Evolutionary conservation across 768 basidiomycete genomes (phyloP).

Genomic region (Hericium coralloides): DNA sequence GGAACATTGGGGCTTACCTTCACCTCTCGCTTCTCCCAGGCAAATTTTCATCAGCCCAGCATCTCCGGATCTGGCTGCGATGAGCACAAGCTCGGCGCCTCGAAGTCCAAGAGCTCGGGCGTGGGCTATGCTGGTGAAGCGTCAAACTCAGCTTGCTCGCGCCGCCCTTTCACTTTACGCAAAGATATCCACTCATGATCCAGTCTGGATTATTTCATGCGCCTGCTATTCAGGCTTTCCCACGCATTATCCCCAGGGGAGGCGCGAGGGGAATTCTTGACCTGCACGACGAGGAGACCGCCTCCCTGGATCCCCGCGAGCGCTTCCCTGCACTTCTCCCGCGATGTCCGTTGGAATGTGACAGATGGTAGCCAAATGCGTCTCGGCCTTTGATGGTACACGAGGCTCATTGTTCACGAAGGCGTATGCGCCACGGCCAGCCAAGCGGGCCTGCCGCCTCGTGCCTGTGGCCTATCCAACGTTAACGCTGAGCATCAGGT

Average conservation of each 20-base stretch:
- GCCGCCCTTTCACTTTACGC: slow-evolving; percentile 34
- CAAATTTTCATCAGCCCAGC: slow-evolving; percentile 37
- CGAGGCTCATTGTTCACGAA: slow-evolving; percentile 41
- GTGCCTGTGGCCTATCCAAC: slow-evolving; percentile 36
- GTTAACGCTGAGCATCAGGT: not conserved
- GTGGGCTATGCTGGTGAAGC: slow-evolving; percentile 45
- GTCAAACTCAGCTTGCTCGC: slow-evolving; percentile 37
- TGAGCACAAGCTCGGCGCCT: slow-evolving; percentile 44
- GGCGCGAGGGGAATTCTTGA: slow-evolving; percentile 51
- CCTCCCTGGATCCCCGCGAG: slow-evolving; percentile 45
- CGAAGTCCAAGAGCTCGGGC: slow-evolving; percentile 44
- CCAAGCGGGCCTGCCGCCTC: slow-evolving; percentile 43
- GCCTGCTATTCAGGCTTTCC: slow-evolving; percentile 22
- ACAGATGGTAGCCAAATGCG: slow-evolving; percentile 49
- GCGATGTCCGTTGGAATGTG: slow-evolving; percentile 38
- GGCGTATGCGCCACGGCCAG: slow-evolving; percentile 50
- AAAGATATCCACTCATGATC: slow-evolving; percentile 40
- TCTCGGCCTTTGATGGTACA: slow-evolving; percentile 36
- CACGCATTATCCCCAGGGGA: slow-evolving; percentile 23
- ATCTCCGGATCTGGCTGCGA: slow-evolving; percentile 41
- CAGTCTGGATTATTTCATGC: slow-evolving; percentile 39
- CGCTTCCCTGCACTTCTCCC: slow-evolving; percentile 44
- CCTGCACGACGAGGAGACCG: slow-evolving; percentile 47
- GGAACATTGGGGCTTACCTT: slow-evolving; percentile 27
- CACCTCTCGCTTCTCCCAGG: slow-evolving; percentile 42